Base-by-base conservation (phyloP, 768 basidiomycete species). In the Austroboletus eburneus region DNA sequence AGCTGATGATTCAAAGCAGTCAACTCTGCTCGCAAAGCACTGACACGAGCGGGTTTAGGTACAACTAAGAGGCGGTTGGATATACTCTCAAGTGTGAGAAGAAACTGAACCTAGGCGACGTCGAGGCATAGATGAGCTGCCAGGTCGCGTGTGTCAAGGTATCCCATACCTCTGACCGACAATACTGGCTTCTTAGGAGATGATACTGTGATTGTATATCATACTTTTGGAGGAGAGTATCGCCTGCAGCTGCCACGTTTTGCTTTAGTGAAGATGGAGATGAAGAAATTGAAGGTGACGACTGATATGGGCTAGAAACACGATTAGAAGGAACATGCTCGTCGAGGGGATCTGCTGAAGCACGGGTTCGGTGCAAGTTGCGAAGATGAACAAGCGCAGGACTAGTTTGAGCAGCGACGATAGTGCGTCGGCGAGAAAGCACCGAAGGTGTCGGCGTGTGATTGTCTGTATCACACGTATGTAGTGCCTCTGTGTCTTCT, bases 1-100 rank as follows among this genome's bases (percentile, higher is more conserved):
- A 99, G 78, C 63, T 87, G 90, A 62, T 99, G 95, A 60, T 99
- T 99, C 44, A 99, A 71, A 16, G 86, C 85, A 5, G 96, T 99
- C 57, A 99, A 69, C 64, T 98, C 96, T 25, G 96, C 96, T 61
- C 96, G 75, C 37, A 99, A 71, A n/a, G 96, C 94, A 64, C 92
- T 95, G 34, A 98, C 86, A 32, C 95, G 83, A 12, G 96, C 96
- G 37, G 88, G 92, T 59, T 87, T 87, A 13, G 96, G 96, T 0
- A 99, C 83, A 22, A 96, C 84, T 40, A 99, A 70, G 30, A 99
- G 76, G 41, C 90, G 79, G 60, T 95, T 95, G 55, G 85, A 91
- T 57, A 99, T 94, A 61, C 84, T 87, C 66, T 98, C 95, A 39
- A 99, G 77, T 16, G 82, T 78, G 39, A 93, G 78, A 43, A 97